Conservation (phyloP, 768 basidiomycete species). For the Mycena vulgaris region DNA sequence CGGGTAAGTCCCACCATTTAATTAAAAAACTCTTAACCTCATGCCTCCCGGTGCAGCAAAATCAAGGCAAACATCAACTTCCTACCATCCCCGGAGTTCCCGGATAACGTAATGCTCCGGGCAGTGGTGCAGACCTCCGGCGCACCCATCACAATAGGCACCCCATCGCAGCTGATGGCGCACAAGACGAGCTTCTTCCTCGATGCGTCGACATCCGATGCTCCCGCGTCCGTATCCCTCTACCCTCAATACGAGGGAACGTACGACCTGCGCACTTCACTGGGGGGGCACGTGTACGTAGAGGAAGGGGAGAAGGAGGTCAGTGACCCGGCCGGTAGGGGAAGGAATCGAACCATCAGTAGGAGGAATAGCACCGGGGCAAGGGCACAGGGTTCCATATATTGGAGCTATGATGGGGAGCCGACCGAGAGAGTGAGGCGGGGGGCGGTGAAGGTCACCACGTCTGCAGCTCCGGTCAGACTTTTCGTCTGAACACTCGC, state of each 20-base stretch:
- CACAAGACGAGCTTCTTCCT: conserved; percentile 17
- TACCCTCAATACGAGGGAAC: conserved; percentile 19
- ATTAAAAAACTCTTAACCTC: not conserved
- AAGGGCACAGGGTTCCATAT: conserved; percentile 4
- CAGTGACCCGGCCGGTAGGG: conserved; percentile 5
- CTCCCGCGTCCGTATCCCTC: not conserved
- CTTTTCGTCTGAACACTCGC: too few species aligned
- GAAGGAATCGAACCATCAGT: conserved; percentile 7
- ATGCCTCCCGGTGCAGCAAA: conserved; percentile 14
- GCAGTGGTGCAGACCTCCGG: conserved; percentile 6
- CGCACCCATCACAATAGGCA: conserved; percentile 7
- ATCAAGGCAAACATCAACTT: too few species aligned
- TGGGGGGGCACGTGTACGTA: not conserved
- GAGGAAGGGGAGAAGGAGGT: not conserved
- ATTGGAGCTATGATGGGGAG: conserved; percentile 19
- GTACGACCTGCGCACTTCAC: conserved; percentile 29
- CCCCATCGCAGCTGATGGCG: not conserved
- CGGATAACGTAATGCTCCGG: conserved; percentile 3
- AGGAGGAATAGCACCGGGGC: not conserved
- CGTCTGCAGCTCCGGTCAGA: too few species aligned
- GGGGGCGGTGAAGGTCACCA: conserved; percentile 14
- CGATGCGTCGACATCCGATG: conserved; percentile 23
- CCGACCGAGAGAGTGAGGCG: not conserved
- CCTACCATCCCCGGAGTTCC: conserved; percentile 16
- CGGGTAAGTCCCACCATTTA: conserved; percentile 16